Evolutionary conservation across 257 asterid genomes (phyloP).

Genomic region (Primulina tabacum): DNA sequence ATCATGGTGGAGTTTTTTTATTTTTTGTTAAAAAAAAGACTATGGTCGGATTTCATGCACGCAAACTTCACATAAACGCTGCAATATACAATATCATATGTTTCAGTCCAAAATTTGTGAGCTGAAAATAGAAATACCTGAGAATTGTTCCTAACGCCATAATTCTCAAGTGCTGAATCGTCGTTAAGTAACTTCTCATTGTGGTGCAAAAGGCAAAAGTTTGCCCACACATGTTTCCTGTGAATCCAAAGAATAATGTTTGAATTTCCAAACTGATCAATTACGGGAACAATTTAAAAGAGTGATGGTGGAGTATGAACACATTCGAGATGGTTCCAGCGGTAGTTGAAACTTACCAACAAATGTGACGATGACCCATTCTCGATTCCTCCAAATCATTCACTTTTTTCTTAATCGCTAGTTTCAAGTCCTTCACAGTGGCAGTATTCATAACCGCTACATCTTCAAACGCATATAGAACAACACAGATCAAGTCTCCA

Average conservation of each 20-base stretch:
- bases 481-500: background rate
- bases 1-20: background rate
- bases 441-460: constrained; percentile 77
- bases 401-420: constrained; percentile 61
- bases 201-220: constrained; percentile 63
- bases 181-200: constrained; percentile 78
- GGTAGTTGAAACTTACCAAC: constrained; percentile 48
- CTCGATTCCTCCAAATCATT: constrained; percentile 66
- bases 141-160: constrained; percentile 70
- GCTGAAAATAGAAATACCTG: constrained; percentile 44
- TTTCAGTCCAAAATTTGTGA: constrained; percentile 2
- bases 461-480: constrained; percentile 38
- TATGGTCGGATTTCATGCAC: background rate
- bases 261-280: background rate
- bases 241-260: background rate
- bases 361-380: constrained; percentile 94
- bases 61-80: background rate
- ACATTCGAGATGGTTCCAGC: background rate
- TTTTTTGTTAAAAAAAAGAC: too few relatives aligned
- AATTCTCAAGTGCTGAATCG: constrained; percentile 50
- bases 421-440: constrained; percentile 69
- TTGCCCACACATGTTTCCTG: constrained; percentile 69
- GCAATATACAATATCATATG: background rate
- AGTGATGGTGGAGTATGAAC: background rate
- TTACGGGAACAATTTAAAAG: background rate